Evolutionary conservation across 2,329 filamentous ascomycete species (phyloP), one percentile per base, ranked within the genome.

Genomic region (Monilinia vaccinii-corymbosi): DNA sequence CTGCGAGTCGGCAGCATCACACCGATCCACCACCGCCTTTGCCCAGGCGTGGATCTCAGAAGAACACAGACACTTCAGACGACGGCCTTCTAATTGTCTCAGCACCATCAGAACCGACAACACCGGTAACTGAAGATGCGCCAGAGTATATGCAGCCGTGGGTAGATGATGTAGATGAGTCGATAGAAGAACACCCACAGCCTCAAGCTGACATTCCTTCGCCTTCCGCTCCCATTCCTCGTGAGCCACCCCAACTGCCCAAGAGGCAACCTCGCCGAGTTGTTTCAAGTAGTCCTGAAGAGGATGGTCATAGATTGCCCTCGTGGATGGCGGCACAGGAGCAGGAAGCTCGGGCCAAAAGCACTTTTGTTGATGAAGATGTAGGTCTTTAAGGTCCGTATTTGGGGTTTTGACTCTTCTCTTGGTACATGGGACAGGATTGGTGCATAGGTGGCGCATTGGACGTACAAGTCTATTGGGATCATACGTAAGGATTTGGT

Each of bases 81-180:
- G 81, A 85, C 61, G 77, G 76, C 10, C 71, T 89, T 45, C 75
- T 89, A 5, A 81, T 89, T 18, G 84, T 89, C 14, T 81, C 82
- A 61, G 85, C 85, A 1, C 86, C 85, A 1, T 88, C 84, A 4
- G 79, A 82, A 62, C 81, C 82, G 2, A 74, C 75, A 2, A 81
- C 80, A 6, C 82, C 82, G 1, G 65, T 74, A 7, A 71, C 68
- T 9, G 78, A 78, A 23, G 71, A 74, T 45, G 25, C 62, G 34
- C 66, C 67, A 38, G 38, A 53, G 16, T 71, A 69, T 57, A 63
- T 69, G 36, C 71, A 66, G 21, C 73, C 73, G 1, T 75, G 70
- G 68, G 72, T 71, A 4, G 74, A 74, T 45, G 73, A 73, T 61
- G 64, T 61, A 5, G 68, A 71, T 13, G 72, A 73, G 18, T 63